Base-by-base conservation (phyloP, 805 yeast species). In the Yamadazyma nakazawae region DNA sequence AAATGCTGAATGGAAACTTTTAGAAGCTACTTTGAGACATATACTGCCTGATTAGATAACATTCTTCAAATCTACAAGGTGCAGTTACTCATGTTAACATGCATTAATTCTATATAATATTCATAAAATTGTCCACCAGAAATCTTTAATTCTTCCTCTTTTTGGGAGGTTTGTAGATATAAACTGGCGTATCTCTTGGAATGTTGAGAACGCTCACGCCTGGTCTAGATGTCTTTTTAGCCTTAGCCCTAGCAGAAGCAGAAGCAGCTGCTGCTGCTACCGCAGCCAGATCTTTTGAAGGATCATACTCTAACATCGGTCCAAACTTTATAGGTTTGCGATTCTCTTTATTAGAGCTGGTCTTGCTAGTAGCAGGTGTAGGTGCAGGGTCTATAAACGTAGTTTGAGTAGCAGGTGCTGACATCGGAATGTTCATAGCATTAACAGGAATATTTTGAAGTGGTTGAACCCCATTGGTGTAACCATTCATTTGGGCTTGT, bases 291-390 rank as follows among this genome's bases (percentile, higher is more conserved):
- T 58, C 66, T 40, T 61, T 63, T 13, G 73, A 66, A 11, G 75
- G 75, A 48, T 70, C 73, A 45, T 70, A 70, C 46, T 58, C 74
- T 36, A 70, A 48, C 49, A 70, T 69, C 7, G 75, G 73, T 28
- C 72, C 70, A 51, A 68, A 68, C 44, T 61, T 66, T 41, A 70
- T 66, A 13, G 63, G 61, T 44, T 41, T 48, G 16, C 16, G 46
- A 21, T 45, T 47, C 16, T 47, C 49, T 42, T 47, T 52, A 21
- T 24, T 44, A 21, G 28, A 21, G 10, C 19, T 32, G 14, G 24
- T 21, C 16, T 24, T 34, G 9, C 4, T 9, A 14, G 18, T 11
- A 14, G 13, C 18, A 13, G 37, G 16, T 8, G 3, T 17, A 21
- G 21, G 5, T 24, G 8, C 17, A 5, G 31, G 5, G 7, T 45